Evolutionary conservation across 495 filamentous ascomycete genomes (phyloP).

Genomic region (Penicillium steckii): DNA sequence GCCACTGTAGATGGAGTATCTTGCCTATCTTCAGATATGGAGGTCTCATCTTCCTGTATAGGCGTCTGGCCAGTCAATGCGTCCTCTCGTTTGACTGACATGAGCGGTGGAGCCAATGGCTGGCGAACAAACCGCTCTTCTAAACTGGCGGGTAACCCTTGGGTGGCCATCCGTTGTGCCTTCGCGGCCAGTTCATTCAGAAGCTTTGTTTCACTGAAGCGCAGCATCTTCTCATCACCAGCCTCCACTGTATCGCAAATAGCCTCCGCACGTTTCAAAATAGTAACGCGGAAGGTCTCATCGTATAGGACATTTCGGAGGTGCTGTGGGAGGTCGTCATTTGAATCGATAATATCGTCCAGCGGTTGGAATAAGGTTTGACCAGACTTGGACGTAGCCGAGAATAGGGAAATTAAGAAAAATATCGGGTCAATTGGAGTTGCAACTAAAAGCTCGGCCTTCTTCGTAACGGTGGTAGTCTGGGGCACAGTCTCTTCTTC

Average conservation of each 20-base stretch:
- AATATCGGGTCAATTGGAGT: constrained; percentile 85
- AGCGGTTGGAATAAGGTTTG: constrained; percentile 65
- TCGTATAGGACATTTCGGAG: constrained; percentile 57
- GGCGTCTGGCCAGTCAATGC: constrained; percentile 16
- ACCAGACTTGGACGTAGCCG: constrained; percentile 37
- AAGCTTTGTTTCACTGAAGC: constrained; percentile 69
- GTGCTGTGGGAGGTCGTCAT: constrained; percentile 55
- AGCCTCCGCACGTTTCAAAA: constrained; percentile 55
- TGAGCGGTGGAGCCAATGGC: constrained; percentile 70
- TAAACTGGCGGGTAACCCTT: constrained; percentile 72
- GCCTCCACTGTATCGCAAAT: constrained; percentile 79
- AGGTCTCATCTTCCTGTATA: constrained; percentile 18
- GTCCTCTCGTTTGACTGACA: constrained; percentile 56
- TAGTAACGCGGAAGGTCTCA: constrained; percentile 32
- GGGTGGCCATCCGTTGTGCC: constrained; percentile 63
- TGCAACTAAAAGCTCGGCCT: constrained; percentile 72
- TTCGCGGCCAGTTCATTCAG: constrained; percentile 66
- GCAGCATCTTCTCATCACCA: constrained; percentile 79
- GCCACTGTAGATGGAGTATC: constrained; percentile 36
- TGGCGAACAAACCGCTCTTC: constrained; percentile 81
- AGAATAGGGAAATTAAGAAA: constrained; percentile 71
- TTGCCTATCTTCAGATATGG: constrained; percentile 30
- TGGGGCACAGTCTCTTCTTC: constrained; percentile 10
- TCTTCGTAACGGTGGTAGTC: constrained; percentile 45
- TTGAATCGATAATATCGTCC: constrained; percentile 77